A percentile compares a stretch with the other conserved stretches of the same genome.
Evolutionary conservation across 768 basidiomycete species (phyloP).

Genomic region (Lactarius pseudohatsudake): DNA sequence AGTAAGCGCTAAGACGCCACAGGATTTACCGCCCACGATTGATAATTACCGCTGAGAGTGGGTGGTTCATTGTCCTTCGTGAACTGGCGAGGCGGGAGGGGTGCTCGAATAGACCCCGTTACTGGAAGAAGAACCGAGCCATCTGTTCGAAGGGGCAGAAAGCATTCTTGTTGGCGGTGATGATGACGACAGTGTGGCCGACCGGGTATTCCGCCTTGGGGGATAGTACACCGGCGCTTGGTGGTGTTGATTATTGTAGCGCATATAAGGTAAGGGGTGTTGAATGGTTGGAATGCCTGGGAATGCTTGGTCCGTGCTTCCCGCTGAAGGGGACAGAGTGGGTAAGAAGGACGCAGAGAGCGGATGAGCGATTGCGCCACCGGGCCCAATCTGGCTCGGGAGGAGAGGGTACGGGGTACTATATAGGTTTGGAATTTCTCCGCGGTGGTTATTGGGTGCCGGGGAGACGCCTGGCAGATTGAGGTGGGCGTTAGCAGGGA

Average conservation of each 20-base stretch:
- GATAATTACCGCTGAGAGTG: too few species aligned
- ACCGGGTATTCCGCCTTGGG: neutral
- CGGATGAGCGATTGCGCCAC: neutral
- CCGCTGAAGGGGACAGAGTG: neutral
- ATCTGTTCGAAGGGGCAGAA: neutral
- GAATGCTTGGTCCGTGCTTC: neutral
- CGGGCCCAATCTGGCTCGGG: neutral
- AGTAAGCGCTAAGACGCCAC: neutral
- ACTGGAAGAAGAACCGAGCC: neutral
- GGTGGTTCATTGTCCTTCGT: too few species aligned
- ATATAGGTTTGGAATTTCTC: neutral
- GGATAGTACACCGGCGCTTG: neutral
- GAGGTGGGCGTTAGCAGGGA: neutral
- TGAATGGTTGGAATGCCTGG: neutral
- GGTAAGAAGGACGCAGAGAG: neutral
- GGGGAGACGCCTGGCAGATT: neutral
- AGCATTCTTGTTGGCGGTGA: neutral
- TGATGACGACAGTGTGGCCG: neutral
- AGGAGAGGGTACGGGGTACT: neutral
- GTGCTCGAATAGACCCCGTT: neutral
- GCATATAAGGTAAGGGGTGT: neutral
- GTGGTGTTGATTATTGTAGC: neutral
- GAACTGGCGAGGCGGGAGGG: too few species aligned
- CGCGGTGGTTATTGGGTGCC: too few species aligned
- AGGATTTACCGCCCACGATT: neutral